Evolutionary conservation across 768 basidiomycete species (phyloP), one percentile per base, ranked within the genome.

Genomic region (Mycena alexandri): DNA sequence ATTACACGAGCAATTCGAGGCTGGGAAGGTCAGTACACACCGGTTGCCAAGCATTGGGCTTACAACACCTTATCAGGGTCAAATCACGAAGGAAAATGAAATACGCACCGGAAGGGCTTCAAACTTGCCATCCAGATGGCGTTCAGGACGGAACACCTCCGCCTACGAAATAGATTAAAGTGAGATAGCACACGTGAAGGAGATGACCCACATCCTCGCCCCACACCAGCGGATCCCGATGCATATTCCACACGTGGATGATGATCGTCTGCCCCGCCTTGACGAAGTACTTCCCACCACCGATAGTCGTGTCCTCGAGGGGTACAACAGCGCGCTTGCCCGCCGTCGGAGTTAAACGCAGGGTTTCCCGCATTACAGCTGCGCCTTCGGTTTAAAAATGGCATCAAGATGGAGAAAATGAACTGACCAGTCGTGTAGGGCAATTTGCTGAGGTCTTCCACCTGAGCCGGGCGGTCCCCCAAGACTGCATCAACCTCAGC

Each of bases 401-500:
- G 29, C 29, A 29, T 52, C 51, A 51, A 57, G 48, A 25, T 44
- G 25, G 7, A 41, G 22, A 36, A 38, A 36, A 9, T 25, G 11
- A 12, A 43, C 63, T 33, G 68, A 80, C 83, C 82, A 11, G 73
- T 77, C 17, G 82, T 73, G 70, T 85, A 86, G 17, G 77, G 77
- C 62, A 85, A 71, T 64, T 84, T 82, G 57, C 71, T 69, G 41
- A 85, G 70, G 65, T 85, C 81, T 5, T 80, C 77, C 13, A 74
- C 68, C 54, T 77, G 76, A 19, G 81, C 76, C 1, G 76, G 76
- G 46, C 78, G 75, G 19, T 80, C 79, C 14, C 83, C 83, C 46
- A 84, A 69, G 9, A 85, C 79, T 25, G 72, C 63, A 68, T 88
- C 86, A 12, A 88, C 74, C 65, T 89, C 87, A 7, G 76, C 75